Evolutionary conservation across 345 rosid genomes (phyloP).

Genomic region (Populus euphratica): DNA sequence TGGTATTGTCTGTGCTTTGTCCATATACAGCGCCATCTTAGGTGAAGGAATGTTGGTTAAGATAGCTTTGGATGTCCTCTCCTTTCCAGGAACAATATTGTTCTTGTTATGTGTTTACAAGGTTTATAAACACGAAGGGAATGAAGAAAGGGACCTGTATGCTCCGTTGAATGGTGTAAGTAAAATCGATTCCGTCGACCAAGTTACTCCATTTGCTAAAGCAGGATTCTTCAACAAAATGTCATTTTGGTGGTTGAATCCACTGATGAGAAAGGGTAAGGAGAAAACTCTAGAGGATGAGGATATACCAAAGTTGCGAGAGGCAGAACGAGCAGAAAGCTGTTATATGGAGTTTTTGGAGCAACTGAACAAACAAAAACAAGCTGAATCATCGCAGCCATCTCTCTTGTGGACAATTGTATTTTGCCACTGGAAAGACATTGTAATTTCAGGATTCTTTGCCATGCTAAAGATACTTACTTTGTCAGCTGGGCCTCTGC

Average conservation of each 20-base stretch:
- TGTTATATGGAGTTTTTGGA: conserved; percentile 60
- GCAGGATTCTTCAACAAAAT: conserved; percentile 64
- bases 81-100: conserved; percentile 56
- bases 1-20: conserved; percentile 36
- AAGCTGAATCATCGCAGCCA: conserved; percentile 36
- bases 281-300: conserved; percentile 62
- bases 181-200: conserved; percentile 26
- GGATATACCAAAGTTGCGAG: conserved; percentile 60
- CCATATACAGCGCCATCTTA: conserved; percentile 37
- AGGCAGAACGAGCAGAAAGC: conserved; percentile 63
- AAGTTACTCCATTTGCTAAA: conserved; percentile 45
- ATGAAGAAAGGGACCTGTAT: conserved; percentile 37
- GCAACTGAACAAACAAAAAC: conserved; percentile 47
- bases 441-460: conserved; percentile 72
- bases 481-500: conserved; percentile 74
- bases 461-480: conserved; percentile 76
- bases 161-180: conserved; percentile 45
- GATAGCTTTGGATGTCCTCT: conserved; percentile 45
- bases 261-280: conserved; percentile 65
- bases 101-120: conserved; percentile 52
- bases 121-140: conserved; percentile 28
- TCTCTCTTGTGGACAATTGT: conserved; percentile 56
- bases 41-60: conserved; percentile 20
- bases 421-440: conserved; percentile 62
- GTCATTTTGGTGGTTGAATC: conserved; percentile 90